phyloP scores from a whole-genome alignment of 768 basidiomycete genomes.

The Hygrocybe punicea region DNA sequence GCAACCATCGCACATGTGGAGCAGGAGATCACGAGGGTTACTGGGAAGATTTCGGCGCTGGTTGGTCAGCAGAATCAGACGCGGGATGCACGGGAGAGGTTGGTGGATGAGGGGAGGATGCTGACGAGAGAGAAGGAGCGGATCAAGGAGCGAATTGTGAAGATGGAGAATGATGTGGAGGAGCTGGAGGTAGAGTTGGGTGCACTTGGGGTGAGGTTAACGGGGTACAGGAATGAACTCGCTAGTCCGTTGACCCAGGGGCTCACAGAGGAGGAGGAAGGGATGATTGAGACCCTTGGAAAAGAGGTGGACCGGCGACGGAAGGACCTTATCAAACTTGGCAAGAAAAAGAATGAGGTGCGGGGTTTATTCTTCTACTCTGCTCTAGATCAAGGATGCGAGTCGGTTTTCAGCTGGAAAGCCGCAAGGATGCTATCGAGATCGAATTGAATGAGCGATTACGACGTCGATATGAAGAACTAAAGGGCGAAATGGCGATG shows the following conservation, averaged over 20 bases:
- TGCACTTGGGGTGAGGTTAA: constrained; percentile 57
- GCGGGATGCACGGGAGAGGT: constrained; percentile 60
- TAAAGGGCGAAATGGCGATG: constrained; percentile 70
- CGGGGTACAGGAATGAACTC: constrained; percentile 67
- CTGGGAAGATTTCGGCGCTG: constrained; percentile 69
- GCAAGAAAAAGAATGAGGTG: constrained; percentile 69
- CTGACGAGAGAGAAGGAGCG: constrained; percentile 70
- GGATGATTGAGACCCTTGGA: constrained; percentile 59
- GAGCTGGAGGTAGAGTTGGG: constrained; percentile 72
- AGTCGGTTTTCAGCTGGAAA: constrained; percentile 51
- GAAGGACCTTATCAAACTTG: constrained; percentile 65
- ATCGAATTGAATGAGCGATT: constrained; percentile 92
- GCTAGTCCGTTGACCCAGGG: constrained; percentile 70
- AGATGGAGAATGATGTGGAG: constrained; percentile 62
- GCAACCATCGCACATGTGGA: constrained; percentile 65
- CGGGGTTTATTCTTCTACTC: constrained; percentile 18
- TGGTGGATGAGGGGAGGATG: constrained; percentile 57
- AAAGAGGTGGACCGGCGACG: constrained; percentile 75
- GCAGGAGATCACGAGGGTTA: constrained; percentile 76
- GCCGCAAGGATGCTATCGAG: constrained; percentile 76
- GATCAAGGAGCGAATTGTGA: constrained; percentile 53
- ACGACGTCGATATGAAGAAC: constrained; percentile 72
- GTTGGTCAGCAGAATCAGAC: constrained; percentile 69
- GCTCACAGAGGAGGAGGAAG: constrained; percentile 70
- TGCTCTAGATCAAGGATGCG: neutral